phyloP scores from a whole-genome alignment of 495 filamentous ascomycete species.

The Apiosordaria backusii region DNA sequence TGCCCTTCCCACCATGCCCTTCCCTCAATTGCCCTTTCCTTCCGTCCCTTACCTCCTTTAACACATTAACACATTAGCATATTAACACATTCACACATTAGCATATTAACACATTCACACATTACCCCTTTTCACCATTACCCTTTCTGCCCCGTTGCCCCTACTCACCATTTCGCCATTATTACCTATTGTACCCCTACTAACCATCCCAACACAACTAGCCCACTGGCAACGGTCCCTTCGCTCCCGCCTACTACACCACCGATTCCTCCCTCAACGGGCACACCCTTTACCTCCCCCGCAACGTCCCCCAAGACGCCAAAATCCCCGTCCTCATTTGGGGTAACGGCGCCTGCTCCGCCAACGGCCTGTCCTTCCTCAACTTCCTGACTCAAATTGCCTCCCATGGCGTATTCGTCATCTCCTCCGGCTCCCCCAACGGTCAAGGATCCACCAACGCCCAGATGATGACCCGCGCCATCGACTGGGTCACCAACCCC shows the following conservation, averaged over 20 bases:
- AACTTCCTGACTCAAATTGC: conserved; percentile 27
- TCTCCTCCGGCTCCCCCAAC: conserved; percentile 28
- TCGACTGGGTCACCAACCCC: conserved; percentile 27
- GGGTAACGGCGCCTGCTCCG: conserved; percentile 36
- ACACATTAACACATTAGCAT: neutral
- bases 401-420: conserved; percentile 32
- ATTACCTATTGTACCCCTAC: neutral
- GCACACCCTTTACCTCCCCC: conserved; percentile 31
- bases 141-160: neutral
- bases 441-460: conserved; percentile 24
- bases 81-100: neutral
- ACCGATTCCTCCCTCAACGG: conserved; percentile 20
- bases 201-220: neutral
- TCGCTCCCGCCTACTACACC: conserved; percentile 17
- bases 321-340: conserved; percentile 34
- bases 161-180: neutral
- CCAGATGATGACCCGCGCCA: conserved; percentile 17
- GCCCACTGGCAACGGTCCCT: conserved; percentile 2
- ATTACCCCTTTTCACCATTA: neutral
- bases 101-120: neutral
- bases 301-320: conserved; percentile 17
- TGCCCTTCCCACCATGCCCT: too few relatives aligned
- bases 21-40: neutral
- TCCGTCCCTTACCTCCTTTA: neutral
- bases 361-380: conserved; percentile 17